Base-by-base conservation (phyloP, 1,139 yeast genomes). In the Scheffersomyces cryptocercus region DNA sequence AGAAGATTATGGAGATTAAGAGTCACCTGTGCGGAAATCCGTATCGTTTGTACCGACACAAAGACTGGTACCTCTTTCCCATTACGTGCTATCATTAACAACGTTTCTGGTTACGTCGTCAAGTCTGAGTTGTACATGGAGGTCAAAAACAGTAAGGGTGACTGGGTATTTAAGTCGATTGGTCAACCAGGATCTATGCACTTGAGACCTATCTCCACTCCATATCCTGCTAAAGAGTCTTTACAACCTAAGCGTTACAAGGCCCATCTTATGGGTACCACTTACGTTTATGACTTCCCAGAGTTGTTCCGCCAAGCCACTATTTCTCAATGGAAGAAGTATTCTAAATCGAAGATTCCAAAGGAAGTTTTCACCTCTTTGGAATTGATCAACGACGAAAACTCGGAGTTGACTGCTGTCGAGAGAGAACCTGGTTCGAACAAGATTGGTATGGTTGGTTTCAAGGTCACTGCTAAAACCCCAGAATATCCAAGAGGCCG, bases 401-500 rank as follows among this genome's bases (percentile, higher is more conserved):
- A 87, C 51, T 91, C 87, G 46, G 82, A 79, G 38, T 78, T 91
- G 54, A 85, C 96, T 42, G 96, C 95, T 53, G 93, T 93, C 51
- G 82, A 83, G 54, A 84, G 99, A 66, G 99, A 93, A 59, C 93
- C 98, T 16, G 99, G 99, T 64, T 88, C 97, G 40, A 93, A 93
- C 68, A 82, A 81, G 54, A 82, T 88, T 65, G 99, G 99, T 71
- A 93, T 93, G 98, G 97, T 93, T 60, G 99, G 97, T 44, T 93
- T 96, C 84, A 79, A 87, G 67, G 80, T 89, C 42, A 80, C 82
- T 40, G 96, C 90, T 31, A 90, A 90, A 73, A 93, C 99, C 29
- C 97, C 97, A 9, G 99, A 93, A 68, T 91, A 88, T 67, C 98
- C 99, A 52, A 81, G 87, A 56, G 99, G 99, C 47, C 93, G 99